Conservation (phyloP, 2,329 filamentous ascomycete species). For the Dactylella cylindrospora region DNA sequence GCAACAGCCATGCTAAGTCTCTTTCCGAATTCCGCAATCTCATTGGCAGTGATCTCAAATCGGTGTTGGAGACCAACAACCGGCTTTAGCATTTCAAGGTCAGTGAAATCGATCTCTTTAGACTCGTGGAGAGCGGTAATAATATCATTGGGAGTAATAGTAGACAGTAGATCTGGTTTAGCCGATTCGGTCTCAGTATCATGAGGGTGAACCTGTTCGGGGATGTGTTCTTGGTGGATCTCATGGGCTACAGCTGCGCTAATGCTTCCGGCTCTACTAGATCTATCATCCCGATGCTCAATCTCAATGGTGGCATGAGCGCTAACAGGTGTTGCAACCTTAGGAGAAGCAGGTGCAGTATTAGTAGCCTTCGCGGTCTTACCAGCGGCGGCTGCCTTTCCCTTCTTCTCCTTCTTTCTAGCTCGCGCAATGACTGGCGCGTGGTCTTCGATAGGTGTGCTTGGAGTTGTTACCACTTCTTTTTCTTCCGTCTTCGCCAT, state of each 20-base stretch:
- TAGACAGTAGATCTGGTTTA: constrained; percentile 47
- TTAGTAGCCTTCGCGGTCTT: constrained; percentile 12
- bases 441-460: constrained; percentile 56
- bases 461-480: constrained; percentile 60
- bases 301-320: constrained; percentile 8
- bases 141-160: constrained; percentile 51
- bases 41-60: constrained; percentile 48
- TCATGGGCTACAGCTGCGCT: constrained; percentile 20
- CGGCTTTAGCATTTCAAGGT: constrained; percentile 55
- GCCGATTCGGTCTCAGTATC: constrained; percentile 18
- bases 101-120: constrained; percentile 52
- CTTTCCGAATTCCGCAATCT: constrained; percentile 49
- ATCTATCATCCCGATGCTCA: constrained; percentile 33
- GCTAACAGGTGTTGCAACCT: constrained; percentile 11
- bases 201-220: constrained; percentile 17
- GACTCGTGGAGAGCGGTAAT: constrained; percentile 52
- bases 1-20: constrained; percentile 36
- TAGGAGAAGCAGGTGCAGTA: constrained; percentile 26
- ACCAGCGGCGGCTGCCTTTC: constrained; percentile 45
- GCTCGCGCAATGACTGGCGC: constrained; percentile 77
- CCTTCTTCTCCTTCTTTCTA: constrained; percentile 77
- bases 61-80: constrained; percentile 49
- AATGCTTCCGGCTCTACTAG: constrained; percentile 26
- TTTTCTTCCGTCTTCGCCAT: constrained; percentile 52
- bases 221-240: constrained; percentile 9